phyloP scores from a whole-genome alignment of 345 rosid species.

The Brassica nigra region DNA sequence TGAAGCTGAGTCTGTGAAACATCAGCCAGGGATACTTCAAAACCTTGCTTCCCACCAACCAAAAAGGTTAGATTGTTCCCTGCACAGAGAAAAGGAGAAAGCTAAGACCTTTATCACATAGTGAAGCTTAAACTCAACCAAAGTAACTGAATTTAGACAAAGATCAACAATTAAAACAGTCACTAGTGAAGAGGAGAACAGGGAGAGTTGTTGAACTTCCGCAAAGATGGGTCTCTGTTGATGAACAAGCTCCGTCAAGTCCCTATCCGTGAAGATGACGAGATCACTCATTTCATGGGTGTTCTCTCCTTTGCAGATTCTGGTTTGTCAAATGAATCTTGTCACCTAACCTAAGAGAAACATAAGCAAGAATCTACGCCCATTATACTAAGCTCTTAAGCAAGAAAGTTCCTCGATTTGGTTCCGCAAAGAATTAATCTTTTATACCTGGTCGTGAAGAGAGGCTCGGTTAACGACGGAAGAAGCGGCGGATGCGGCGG shows the following conservation, averaged over 20 bases:
- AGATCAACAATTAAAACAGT: neutral
- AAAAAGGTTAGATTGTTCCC: constrained; percentile 85
- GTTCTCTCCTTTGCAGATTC: constrained; percentile 78
- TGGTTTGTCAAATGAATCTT: neutral
- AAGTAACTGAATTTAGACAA: neutral
- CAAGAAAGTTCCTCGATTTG: no score
- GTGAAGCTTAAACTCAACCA: neutral
- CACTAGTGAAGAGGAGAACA: constrained; percentile 29
- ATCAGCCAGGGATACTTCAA: constrained; percentile 90
- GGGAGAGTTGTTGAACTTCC: constrained; percentile 81
- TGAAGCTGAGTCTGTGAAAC: constrained; percentile 89
- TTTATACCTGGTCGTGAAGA: constrained; percentile 64
- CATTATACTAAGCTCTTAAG: no score
- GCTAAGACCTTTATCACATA: neutral
- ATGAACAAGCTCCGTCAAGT: constrained; percentile 79
- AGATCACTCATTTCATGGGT: constrained; percentile 80
- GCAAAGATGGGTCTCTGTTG: constrained; percentile 86
- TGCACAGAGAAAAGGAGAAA: constrained; percentile 29
- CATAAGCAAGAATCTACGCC: no score
- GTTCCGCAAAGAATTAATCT: no score
- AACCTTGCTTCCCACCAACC: constrained; percentile 91
- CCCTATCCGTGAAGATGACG: constrained; percentile 83
- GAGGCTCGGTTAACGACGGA: constrained; percentile 64
- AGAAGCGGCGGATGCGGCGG: constrained; percentile 82
- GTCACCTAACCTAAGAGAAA: no score